Base-by-base conservation (phyloP, 305 asterid genomes). In the Fraxinus albicans region DNA sequence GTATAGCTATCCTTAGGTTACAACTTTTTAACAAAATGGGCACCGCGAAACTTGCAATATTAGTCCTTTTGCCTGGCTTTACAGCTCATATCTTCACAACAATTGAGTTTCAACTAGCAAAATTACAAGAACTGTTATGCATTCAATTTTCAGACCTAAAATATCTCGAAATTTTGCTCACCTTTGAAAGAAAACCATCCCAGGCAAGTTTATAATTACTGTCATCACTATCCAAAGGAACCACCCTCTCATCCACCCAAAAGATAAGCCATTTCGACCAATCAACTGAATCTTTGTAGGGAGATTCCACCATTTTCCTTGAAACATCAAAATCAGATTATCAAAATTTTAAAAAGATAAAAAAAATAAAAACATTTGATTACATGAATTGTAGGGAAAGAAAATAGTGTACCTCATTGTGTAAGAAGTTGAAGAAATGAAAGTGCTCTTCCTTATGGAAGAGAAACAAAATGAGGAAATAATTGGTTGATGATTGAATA, bases 161-260 rank as follows among this genome's bases (percentile, higher is more conserved):
- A n/a, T 19, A 60, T n/a, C 31, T 60, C 12, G 12, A 58, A 23
- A 8, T 23, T 63, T 63, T 63, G 33, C 15, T 2, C 82, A 95
- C 97, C 95, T 93, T 93, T 0, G 95, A 89, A 35, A 95, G 90
- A 86, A 95, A 92, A 0, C 95, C 96, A 53, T 86, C 82, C 1
- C 8, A 73, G 13, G 98, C 98, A 42, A 93, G 91, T 85, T 90
- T 87, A 84, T 90, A 95, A 80, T 95, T 93, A 86, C 97, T 93
- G 25, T 92, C 93, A 29, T 77, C 85, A 79, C 86, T 75, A 84
- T 89, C 89, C 29, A 88, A 89, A 29, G 97, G 97, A 82, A 92
- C 98, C 36, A 92, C 97, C 82, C 98, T 86, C 87, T 95, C 98
- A 55, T 95, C 98, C 84, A 92, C 90, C 97, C 97, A 93, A 85